Evolutionary conservation across 1,284 basidiomycete genomes (phyloP), one percentile per base, ranked within the genome.

Genomic region (Papiliotrema terrestris): DNA sequence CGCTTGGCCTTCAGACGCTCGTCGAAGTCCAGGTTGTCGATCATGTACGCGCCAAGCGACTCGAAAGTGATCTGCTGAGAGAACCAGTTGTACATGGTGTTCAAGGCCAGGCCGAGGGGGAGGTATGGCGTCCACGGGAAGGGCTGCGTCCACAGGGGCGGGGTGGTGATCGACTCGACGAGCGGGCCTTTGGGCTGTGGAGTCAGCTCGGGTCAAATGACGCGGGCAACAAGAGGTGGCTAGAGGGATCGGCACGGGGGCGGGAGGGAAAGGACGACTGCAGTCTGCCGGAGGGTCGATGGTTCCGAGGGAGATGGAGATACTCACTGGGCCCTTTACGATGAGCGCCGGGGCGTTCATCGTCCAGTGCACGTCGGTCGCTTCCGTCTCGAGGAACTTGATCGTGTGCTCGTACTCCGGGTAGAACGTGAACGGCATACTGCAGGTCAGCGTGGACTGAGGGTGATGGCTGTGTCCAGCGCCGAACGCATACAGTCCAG

Each of bases 61-160:
- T 51, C 13, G 37, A 56, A 56, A 3, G 54, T 51, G 37, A 56
- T 43, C 3, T 41, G 19, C 22, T 46, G 42, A 4, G 49, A 47
- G 15, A 42, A 22, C 54, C 54, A 56, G 44, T 56, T 56, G 45
- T 51, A 56, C 54, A 56, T 56, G 8, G 49, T 56, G 38, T 56
- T 56, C 1, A n/a, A 42, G 1, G 49, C 48, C 26, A 47, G 51
- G 2, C 54, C 54, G 36, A 45, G 41, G 23, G 54, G 54, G 29
- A 56, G 38, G 25, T 35, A 51, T 14, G 44, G 41, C 17, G 54
- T 51, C 8, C 51, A 14, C 8, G 43, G 19, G 23, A 26, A 51
- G 11, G 54, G 54, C 20, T 46, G 25, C 36, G 51, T 26, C 32
- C 29, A 56, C 17, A 56, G 23, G 9, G 45, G 23, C 8, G 49